Base-by-base conservation (phyloP, 495 filamentous ascomycete species). In the Penicillium lagena region DNA sequence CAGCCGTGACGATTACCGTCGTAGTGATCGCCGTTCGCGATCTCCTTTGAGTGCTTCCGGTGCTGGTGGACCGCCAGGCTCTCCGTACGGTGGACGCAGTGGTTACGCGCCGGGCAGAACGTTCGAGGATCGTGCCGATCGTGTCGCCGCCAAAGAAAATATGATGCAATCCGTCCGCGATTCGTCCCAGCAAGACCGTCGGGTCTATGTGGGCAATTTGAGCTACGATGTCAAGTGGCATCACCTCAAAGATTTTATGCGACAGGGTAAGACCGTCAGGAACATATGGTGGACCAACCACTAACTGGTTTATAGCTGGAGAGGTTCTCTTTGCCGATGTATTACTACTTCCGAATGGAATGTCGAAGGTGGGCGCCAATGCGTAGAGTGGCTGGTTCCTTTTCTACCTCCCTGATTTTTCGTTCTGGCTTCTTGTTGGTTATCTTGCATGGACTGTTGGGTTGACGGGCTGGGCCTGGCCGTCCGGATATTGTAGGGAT, bases 361-460 rank as follows among this genome's bases (percentile, higher is more conserved):
- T 98, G 93, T 96, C 91, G 87, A 98, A 98, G 94, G 93, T 96
- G 89, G 89, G 89, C 87, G 82, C 81, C 83, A 87, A 89, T 80
- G 80, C 82, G 80, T 90, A 83, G 80, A 81, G 80, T 82, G 87
- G 81, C 81, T 89, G 85, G 83, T 79, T 82, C 84, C 76, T 79
- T 79, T 77, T 75, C 68, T 59, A 54, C 44, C n/a, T 62, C 56
- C 56, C 54, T 53, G 59, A 59, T 67, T 63, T 57, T 49, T 54
- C 37, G 47, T 58, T 42, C 53, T 74, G 81, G 73, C 71, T 71
- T 74, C 78, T 77, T 74, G 78, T 75, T 74, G 70, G 74, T 77
- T 76, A 81, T 51, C 65, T 74, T 90, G 82, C 58, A 82, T 86
- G 89, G 87, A 88, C 84, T 80, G 84, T 89, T 94, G 89, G 87